Base-by-base conservation (phyloP, 2,329 filamentous ascomycete species). In the Alternaria triticina region DNA sequence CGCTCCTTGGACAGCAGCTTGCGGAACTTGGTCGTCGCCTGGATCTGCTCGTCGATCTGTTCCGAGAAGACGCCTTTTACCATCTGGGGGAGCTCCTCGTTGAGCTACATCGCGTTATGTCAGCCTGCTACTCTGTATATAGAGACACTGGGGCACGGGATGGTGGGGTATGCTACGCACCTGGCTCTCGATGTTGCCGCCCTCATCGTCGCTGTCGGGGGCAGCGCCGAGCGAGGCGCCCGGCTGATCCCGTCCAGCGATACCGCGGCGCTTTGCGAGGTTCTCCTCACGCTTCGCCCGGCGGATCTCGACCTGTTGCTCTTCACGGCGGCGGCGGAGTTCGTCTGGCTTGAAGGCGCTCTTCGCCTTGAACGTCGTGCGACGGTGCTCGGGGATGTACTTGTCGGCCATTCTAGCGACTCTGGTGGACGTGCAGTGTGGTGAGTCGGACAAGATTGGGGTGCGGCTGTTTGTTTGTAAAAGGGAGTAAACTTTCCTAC, bases 351-450 rank as follows among this genome's bases (percentile, higher is more conserved):
- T 97, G 88, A 99, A 98, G 78, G 93, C 93, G 84, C 93, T 95
- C 89, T 97, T 97, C 59, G 96, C 96, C 91, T 99, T 99, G 90
- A 97, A 99, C 86, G 97, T 94, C 72, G 93, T 97, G 81, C 96
- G 94, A 83, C 96, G 94, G 87, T 99, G 96, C 86, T 99, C 96
- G 82, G 96, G 96, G 79, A 99, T 99, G 86, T 97, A 99, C 79
- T 96, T 93, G 83, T 99, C 96, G 83, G 96, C 92, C 96, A 99
- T 99, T 85, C 76, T 90, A 76, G 70, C 71, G 69, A 66, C 68
- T 57, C 62, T 62, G 64, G 62, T 70, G 62, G 70, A 54, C 65
- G 45, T 51, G 56, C 67, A 43, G 63, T 58, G 65, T 56, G 61
- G 60, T 47, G 66, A 65, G 67, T 69, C 67, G 49, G 65, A 59